phyloP scores from a whole-genome alignment of 495 filamentous ascomycete genomes.

The Penicillium egyptiacum region DNA sequence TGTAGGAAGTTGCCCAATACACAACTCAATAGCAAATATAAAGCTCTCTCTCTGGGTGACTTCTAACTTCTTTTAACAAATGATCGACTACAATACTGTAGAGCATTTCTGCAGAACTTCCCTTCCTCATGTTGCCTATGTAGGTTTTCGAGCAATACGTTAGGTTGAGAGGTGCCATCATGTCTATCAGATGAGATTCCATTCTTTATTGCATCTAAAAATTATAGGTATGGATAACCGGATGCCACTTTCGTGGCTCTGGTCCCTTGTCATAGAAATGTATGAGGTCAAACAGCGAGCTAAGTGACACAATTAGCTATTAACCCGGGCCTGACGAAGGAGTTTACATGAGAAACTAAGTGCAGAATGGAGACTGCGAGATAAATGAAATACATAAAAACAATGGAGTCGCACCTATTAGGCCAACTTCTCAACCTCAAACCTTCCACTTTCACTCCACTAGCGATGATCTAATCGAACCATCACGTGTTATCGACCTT shows the following conservation, averaged over 20 bases:
- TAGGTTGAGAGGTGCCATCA: neutral
- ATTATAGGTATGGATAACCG: neutral
- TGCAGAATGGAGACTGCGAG: too few relatives aligned
- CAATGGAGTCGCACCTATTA: neutral
- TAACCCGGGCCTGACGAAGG: neutral
- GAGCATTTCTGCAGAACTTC: neutral
- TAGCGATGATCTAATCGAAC: slow-evolving; percentile 31
- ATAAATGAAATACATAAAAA: neutral
- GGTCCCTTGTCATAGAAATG: neutral
- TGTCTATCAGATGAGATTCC: neutral
- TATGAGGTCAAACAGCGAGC: neutral
- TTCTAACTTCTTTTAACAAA: neutral
- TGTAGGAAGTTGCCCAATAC: neutral
- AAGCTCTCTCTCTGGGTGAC: neutral
- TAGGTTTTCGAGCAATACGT: neutral
- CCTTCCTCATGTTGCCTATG: neutral
- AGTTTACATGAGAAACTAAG: neutral
- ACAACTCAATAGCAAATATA: neutral
- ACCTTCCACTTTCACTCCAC: slow-evolving; percentile 17
- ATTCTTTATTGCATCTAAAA: neutral
- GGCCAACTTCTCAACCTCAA: neutral
- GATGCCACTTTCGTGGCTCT: neutral
- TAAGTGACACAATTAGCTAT: neutral
- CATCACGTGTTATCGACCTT: slow-evolving; percentile 23
- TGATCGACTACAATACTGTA: neutral